phyloP scores from a whole-genome alignment of 768 basidiomycete species.

The Cystobasidium tubakii region DNA sequence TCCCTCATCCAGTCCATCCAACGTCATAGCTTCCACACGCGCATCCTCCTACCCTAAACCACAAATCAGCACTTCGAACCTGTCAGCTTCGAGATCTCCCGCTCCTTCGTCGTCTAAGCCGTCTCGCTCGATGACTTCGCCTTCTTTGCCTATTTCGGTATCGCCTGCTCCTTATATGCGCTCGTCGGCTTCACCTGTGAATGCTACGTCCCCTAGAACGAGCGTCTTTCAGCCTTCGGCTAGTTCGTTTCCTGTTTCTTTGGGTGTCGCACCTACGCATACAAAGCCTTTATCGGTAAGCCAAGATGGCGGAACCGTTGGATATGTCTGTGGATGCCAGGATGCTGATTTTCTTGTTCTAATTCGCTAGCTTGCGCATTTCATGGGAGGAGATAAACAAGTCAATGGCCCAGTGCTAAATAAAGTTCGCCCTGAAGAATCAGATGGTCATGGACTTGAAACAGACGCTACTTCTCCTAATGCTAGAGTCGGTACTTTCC shows the following conservation, averaged over 20 bases:
- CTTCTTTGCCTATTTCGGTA: conserved; percentile 15
- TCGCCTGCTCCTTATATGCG: conserved; percentile 24
- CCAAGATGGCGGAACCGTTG: too few species aligned
- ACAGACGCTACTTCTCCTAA: neutral
- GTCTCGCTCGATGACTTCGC: neutral
- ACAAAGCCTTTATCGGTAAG: neutral
- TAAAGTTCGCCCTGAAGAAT: conserved; percentile 20
- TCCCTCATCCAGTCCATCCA: neutral
- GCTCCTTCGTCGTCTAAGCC: conserved; percentile 13
- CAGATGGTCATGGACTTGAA: conserved; percentile 14
- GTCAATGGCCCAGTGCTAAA: conserved; percentile 32
- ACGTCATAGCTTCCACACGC: neutral
- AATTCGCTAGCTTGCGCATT: conserved; percentile 28
- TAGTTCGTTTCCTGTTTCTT: conserved; percentile 29
- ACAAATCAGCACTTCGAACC: neutral
- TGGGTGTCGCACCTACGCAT: conserved; percentile 33
- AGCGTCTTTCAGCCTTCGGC: conserved; percentile 8
- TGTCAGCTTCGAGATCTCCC: neutral
- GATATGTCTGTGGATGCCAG: too few species aligned
- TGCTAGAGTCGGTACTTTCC: conserved; percentile 25
- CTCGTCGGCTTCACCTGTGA: neutral
- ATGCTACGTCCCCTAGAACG: conserved; percentile 3
- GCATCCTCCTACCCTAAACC: neutral
- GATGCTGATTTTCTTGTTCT: neutral
- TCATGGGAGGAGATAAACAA: conserved; percentile 31